phyloP scores from a whole-genome alignment of 495 filamentous ascomycete species.

The Neurospora sp. region DNA sequence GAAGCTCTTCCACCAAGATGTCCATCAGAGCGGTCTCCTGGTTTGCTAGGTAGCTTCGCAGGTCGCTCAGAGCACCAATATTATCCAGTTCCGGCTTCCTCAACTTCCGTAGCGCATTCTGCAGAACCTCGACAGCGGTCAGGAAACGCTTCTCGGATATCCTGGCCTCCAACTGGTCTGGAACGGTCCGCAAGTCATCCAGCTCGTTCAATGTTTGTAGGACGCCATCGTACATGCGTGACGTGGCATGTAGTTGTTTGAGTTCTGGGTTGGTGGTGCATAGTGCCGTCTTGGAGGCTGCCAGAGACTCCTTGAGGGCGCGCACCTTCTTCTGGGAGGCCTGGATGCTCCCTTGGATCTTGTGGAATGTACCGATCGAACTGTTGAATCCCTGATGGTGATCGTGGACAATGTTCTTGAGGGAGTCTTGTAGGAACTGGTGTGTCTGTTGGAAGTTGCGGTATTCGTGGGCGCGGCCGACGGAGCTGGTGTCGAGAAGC shows the following conservation, averaged over 20 bases:
- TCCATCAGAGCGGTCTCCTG: conserved; percentile 88
- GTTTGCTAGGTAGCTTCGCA: conserved; percentile 80
- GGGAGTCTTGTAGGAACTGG: conserved; percentile 71
- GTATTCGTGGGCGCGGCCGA: conserved; percentile 83
- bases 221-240: conserved; percentile 85
- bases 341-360: conserved; percentile 90
- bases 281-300: conserved; percentile 71
- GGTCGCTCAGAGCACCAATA: conserved; percentile 78
- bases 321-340: conserved; percentile 78
- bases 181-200: conserved; percentile 80
- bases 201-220: conserved; percentile 75
- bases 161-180: conserved; percentile 81
- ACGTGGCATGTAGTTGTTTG: conserved; percentile 72
- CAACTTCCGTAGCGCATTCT: conserved; percentile 72
- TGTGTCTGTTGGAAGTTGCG: conserved; percentile 73
- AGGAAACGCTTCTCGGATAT: conserved; percentile 96
- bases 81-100: conserved; percentile 81
- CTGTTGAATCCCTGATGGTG: conserved; percentile 99
- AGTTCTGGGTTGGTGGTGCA: conserved; percentile 84
- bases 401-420: conserved; percentile 95
- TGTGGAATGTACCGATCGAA: conserved; percentile 97
- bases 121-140: conserved; percentile 81
- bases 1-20: conserved; percentile 90
- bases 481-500: conserved; percentile 84
- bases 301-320: conserved; percentile 67